phyloP scores from a whole-genome alignment of 169 alveolate species.

The Babesia sp. region DNA sequence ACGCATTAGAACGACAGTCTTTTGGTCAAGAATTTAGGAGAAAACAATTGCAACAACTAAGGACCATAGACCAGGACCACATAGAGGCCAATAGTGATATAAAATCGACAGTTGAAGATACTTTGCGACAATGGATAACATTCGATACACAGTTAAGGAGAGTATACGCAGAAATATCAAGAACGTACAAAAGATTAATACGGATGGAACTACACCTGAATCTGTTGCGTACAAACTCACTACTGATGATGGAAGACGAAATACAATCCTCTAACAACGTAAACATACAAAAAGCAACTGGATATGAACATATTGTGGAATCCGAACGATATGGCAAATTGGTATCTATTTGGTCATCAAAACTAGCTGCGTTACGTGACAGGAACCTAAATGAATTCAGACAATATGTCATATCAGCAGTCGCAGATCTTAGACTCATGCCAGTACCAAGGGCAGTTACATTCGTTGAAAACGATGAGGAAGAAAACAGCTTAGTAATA shows the following conservation, averaged over 20 bases:
- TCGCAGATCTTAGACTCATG: background rate
- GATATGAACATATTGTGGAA: background rate
- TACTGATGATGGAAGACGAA: constrained; percentile 15
- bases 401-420: constrained; percentile 4
- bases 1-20: constrained; percentile 9
- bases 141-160: constrained; percentile 3
- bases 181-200: background rate
- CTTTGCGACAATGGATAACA: background rate
- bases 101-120: background rate
- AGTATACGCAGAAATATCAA: background rate
- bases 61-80: background rate
- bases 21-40: constrained; percentile 1
- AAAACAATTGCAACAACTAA: background rate
- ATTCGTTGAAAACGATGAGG: background rate
- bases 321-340: constrained; percentile 26
- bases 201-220: constrained; percentile 24
- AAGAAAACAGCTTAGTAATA: background rate
- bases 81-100: background rate
- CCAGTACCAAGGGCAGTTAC: background rate
- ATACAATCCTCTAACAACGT: background rate
- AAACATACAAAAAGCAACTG: no score
- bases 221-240: constrained; percentile 28
- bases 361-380: constrained; percentile 12
- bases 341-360: constrained; percentile 33
- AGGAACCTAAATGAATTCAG: constrained; percentile 20